Percentiles rank a stretch among this genome's conserved stretches.
phyloP scores from a whole-genome alignment of 345 rosid species.

The Psidium guajava region DNA sequence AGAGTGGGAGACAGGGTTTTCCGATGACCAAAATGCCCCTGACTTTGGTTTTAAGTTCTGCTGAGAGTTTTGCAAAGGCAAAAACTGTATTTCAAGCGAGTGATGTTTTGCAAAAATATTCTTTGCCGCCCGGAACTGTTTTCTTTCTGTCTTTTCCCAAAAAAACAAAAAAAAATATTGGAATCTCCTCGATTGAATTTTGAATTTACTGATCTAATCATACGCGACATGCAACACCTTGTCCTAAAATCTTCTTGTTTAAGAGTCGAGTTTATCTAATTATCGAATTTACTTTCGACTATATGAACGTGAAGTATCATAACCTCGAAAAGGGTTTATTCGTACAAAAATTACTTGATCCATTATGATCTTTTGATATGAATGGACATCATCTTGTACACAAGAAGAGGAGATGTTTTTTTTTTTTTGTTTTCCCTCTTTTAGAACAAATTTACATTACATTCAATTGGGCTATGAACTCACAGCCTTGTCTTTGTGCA shows the following conservation, averaged over 20 bases:
- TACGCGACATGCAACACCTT: not conserved
- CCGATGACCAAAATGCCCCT: conserved; percentile 1
- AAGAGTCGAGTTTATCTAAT: not conserved
- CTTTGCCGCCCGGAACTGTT: not conserved
- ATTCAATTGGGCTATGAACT: not conserved
- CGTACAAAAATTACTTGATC: not conserved
- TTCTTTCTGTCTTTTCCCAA: not conserved
- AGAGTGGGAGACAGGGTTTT: not conserved
- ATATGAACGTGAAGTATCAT: not conserved
- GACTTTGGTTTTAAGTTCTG: not conserved
- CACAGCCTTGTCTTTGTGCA: not conserved
- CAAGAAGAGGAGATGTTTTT: not conserved
- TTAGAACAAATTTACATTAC: not conserved
- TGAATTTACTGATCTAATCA: not conserved
- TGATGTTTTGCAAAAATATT: not conserved
- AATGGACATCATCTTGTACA: not conserved
- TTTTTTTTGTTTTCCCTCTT: too few species aligned
- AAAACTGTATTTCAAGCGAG: not conserved
- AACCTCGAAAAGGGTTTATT: rapidly evolving
- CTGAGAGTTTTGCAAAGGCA: not conserved
- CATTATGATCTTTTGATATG: not conserved
- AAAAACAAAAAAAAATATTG: not conserved
- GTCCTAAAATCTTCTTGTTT: too few species aligned
- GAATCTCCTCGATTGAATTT: not conserved
- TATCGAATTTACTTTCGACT: not conserved